These are phyloP conservation scores for Ogataea allantospora DNA, from an alignment of 805 yeast genomes.

Conservation along the genomic window DNA sequence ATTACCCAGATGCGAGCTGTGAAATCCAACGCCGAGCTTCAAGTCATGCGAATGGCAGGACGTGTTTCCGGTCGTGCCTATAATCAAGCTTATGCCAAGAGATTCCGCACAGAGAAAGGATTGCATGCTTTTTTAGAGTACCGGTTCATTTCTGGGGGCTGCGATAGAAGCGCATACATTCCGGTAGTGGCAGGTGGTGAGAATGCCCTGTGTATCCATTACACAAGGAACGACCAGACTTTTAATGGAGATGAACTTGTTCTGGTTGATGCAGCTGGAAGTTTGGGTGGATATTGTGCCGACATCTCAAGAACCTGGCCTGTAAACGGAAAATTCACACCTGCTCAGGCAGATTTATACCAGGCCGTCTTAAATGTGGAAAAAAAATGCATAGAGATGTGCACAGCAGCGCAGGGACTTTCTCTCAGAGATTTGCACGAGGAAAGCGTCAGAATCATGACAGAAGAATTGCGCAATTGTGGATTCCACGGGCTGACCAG, in stretches of 20 bases:
- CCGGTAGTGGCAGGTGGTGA: conserved; percentile 96
- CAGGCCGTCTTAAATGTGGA: conserved; percentile 86
- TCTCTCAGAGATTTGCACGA: conserved; percentile 77
- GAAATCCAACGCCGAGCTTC: conserved; percentile 75
- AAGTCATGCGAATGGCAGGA: conserved; percentile 79
- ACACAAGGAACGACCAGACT: conserved; percentile 86
- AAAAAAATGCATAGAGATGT: conserved; percentile 68
- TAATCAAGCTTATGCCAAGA: conserved; percentile 73
- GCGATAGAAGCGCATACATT: conserved; percentile 84
- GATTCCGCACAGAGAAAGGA: conserved; percentile 70
- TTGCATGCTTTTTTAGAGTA: conserved; percentile 80
- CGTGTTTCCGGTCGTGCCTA: conserved; percentile 79
- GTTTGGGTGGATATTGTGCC: conserved; percentile 89
- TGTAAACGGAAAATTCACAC: conserved; percentile 66
- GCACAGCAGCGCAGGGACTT: conserved; percentile 50
- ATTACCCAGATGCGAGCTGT: conserved; percentile 56
- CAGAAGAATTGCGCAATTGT: conserved; percentile 63
- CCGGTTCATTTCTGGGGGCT: conserved; percentile 80
- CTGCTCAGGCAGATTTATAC: conserved; percentile 81
- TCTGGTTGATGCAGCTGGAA: conserved; percentile 93
- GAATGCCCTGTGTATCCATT: conserved; percentile 89
- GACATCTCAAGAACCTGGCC: conserved; percentile 99
- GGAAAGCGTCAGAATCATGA: conserved; percentile 57
- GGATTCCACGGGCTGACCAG: conserved; percentile 60
- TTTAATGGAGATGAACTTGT: conserved; percentile 72